A percentile compares a stretch with the other conserved stretches of the same genome.
Evolutionary conservation across 1,284 basidiomycete genomes (phyloP).

Genomic region (Puccinia polysora): DNA sequence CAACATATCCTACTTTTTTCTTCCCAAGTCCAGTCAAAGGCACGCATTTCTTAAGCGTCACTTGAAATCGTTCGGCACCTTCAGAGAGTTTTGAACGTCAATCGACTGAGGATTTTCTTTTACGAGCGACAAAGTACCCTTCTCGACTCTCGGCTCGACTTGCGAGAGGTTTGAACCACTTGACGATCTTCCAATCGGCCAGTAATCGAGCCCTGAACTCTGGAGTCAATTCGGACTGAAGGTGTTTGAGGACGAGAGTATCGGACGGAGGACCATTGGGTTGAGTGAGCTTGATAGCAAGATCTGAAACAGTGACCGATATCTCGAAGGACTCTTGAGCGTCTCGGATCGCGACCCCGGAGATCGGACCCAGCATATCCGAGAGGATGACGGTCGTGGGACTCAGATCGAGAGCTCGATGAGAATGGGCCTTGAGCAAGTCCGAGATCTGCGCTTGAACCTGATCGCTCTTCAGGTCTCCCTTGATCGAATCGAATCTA

Average conservation of each 20-base stretch:
- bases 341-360: constrained; percentile 27
- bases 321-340: constrained; percentile 26
- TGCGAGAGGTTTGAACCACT: constrained; percentile 37
- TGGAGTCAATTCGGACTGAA: constrained; percentile 33
- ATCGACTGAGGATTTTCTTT: constrained; percentile 4
- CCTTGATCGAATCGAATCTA: constrained; percentile 12
- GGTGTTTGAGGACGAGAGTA: constrained; percentile 34
- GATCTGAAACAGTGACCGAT: neutral
- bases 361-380: constrained; percentile 25
- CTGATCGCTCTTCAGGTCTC: neutral
- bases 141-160: constrained; percentile 38
- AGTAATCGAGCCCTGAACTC: constrained; percentile 6
- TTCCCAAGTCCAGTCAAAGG: no score
- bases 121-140: constrained; percentile 35
- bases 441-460: neutral
- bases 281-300: constrained; percentile 4
- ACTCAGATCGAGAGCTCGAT: neutral
- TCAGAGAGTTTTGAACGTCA: no score
- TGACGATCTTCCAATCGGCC: constrained; percentile 21
- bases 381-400: constrained; percentile 25
- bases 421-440: neutral
- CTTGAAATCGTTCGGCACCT: no score
- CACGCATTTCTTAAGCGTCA: no score
- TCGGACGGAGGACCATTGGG: neutral
- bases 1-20: no score